A percentile compares a stretch with the other conserved stretches of the same genome.
Evolutionary conservation across 2,329 filamentous ascomycete species (phyloP).

Genomic region (Aspergillus japonicus): DNA sequence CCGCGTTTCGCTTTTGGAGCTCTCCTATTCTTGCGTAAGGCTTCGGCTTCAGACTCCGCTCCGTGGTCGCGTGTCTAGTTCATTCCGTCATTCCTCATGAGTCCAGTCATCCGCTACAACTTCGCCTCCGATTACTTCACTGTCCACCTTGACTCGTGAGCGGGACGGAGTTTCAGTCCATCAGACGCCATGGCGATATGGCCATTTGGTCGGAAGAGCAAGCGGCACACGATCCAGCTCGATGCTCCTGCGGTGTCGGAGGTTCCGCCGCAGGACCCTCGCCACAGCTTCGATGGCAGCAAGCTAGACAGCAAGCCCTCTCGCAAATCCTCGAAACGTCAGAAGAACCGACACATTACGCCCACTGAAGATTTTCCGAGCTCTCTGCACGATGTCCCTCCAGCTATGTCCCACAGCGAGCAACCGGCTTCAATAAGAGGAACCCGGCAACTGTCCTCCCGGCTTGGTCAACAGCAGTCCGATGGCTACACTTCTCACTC

Average conservation of each 20-base stretch:
- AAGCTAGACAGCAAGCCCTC: slow-evolving; percentile 32
- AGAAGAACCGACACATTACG: slow-evolving; percentile 31
- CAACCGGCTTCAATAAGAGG: slow-evolving; percentile 20
- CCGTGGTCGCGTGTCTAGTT: slow-evolving; percentile 19
- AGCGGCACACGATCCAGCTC: slow-evolving; percentile 61
- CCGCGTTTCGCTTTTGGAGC: slow-evolving; percentile 6
- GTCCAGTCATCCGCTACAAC: slow-evolving; percentile 23
- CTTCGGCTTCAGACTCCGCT: not conserved
- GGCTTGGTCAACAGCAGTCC: slow-evolving; percentile 8
- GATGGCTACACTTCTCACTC: slow-evolving; percentile 35
- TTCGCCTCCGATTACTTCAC: slow-evolving; percentile 17
- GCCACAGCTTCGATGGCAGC: slow-evolving; percentile 25
- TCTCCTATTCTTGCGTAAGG: slow-evolving; percentile 1
- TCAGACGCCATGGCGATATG: slow-evolving; percentile 68
- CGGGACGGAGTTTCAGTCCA: slow-evolving; percentile 17
- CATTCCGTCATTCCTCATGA: slow-evolving; percentile 25
- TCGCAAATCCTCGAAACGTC: slow-evolving; percentile 36
- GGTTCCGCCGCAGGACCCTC: slow-evolving; percentile 35
- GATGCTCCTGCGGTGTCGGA: slow-evolving; percentile 52
- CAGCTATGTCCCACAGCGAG: slow-evolving; percentile 21
- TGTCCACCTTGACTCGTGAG: slow-evolving; percentile 22
- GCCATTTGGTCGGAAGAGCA: slow-evolving; percentile 75
- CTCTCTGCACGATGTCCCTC: slow-evolving; percentile 14
- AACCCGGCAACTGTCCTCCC: slow-evolving; percentile 11
- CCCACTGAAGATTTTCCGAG: slow-evolving; percentile 24